Conservation (phyloP, 345 rosid genomes). For the Geranium brycei region DNA sequence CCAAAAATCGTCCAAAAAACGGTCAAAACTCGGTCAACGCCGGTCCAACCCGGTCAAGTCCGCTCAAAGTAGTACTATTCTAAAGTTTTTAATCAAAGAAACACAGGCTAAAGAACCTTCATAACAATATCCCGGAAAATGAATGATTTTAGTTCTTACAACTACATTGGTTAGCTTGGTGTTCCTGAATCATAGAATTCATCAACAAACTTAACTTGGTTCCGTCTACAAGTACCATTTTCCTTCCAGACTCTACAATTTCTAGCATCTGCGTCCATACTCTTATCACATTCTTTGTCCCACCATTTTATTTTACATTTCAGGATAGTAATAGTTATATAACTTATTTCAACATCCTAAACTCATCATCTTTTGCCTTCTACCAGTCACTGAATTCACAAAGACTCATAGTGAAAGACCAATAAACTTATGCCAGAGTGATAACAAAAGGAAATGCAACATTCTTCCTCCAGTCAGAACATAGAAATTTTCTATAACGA, state of each 20-base stretch:
- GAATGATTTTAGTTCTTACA: neutral
- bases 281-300: neutral
- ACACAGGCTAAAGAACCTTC: neutral
- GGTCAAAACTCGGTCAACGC: too few relatives aligned
- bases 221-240: neutral
- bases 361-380: neutral
- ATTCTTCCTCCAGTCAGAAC: conserved; percentile 1
- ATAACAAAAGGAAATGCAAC: neutral
- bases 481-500: neutral
- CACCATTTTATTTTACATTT: neutral
- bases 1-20: too few relatives aligned
- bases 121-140: neutral
- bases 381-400: neutral
- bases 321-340: neutral
- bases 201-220: neutral
- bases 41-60: too few relatives aligned
- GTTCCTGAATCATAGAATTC: neutral
- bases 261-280: neutral
- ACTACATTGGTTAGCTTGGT: neutral
- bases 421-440: neutral
- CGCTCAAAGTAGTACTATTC: neutral
- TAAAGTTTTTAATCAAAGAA: neutral
- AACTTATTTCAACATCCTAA: neutral
- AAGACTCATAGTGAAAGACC: neutral
- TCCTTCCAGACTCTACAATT: too few relatives aligned